phyloP scores from a whole-genome alignment of 768 basidiomycete species.

The Candolleomyces eurysporus region DNA sequence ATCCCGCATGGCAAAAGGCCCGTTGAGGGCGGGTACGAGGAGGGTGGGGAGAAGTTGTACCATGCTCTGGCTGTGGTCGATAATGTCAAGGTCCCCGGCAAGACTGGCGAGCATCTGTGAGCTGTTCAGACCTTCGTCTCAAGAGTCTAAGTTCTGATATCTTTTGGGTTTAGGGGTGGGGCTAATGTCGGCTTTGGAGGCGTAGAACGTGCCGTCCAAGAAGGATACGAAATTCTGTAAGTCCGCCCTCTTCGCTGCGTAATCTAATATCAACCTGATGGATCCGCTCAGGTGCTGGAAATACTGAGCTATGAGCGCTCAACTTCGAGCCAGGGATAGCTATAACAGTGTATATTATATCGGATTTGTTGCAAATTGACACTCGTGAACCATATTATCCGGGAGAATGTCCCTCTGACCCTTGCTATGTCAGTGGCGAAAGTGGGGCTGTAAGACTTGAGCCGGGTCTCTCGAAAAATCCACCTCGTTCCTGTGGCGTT shows the following conservation, averaged over 20 bases:
- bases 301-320: constrained; percentile 11
- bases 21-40: constrained; percentile 76
- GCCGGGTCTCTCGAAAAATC: no score
- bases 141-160: not conserved
- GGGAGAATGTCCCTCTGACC: no score
- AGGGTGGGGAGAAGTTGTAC: constrained; percentile 61
- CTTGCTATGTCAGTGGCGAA: no score
- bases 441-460: no score
- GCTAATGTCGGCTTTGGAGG: constrained; percentile 48
- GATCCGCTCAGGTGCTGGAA: constrained; percentile 35
- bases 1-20: constrained; percentile 58
- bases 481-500: no score
- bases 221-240: constrained; percentile 49
- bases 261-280: not conserved
- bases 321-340: no score
- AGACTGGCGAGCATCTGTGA: constrained; percentile 69
- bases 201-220: constrained; percentile 34
- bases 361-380: no score
- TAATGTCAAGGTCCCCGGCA: constrained; percentile 66
- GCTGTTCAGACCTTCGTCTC: constrained; percentile 16
- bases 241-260: constrained; percentile 16
- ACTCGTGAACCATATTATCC: no score
- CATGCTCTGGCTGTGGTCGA: constrained; percentile 58
- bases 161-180: constrained; percentile 29
- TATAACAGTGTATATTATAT: no score